These are phyloP conservation scores for Scutellaria minor DNA, from an alignment of 257 asterid species.

Conservation along the genomic window DNA sequence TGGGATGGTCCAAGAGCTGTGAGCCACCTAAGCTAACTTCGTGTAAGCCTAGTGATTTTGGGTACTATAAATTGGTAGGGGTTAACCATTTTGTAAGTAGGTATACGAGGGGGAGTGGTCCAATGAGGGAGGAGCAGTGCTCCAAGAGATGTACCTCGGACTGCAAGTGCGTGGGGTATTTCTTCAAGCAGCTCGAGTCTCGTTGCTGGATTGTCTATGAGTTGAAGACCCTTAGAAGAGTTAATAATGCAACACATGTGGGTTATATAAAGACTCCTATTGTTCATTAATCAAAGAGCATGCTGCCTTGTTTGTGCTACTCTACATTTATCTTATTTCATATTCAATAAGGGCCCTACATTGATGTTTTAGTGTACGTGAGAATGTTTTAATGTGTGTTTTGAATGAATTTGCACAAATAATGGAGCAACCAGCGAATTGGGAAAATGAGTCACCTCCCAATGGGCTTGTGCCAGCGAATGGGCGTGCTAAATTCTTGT, in stretches of 20 bases:
- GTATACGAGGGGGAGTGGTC: constrained; percentile 38
- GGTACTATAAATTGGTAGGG: constrained; percentile 46
- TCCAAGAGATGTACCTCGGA: constrained; percentile 41
- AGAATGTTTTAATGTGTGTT: no score
- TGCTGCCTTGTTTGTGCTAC: no score
- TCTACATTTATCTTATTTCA: no score
- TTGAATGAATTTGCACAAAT: no score
- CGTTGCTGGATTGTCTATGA: constrained; percentile 49
- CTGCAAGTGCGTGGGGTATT: constrained; percentile 50
- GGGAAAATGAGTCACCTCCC: no score
- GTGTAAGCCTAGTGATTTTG: constrained; percentile 25
- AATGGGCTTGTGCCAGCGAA: no score
- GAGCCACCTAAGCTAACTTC: constrained; percentile 32
- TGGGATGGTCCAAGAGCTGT: constrained; percentile 48
- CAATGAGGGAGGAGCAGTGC: constrained; percentile 39
- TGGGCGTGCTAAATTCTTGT: no score
- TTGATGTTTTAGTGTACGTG: no score
- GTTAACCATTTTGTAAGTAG: constrained; percentile 43
- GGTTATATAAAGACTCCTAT: constrained; percentile 46
- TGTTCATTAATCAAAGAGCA: no score
- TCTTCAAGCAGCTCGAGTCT: constrained; percentile 38
- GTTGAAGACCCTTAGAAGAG: constrained; percentile 40
- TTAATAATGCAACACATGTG: constrained; percentile 39
- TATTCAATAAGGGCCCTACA: no score
- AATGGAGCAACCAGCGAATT: no score